Base-by-base conservation (phyloP, 495 filamentous ascomycete species). In the Cetradonia linearis region DNA sequence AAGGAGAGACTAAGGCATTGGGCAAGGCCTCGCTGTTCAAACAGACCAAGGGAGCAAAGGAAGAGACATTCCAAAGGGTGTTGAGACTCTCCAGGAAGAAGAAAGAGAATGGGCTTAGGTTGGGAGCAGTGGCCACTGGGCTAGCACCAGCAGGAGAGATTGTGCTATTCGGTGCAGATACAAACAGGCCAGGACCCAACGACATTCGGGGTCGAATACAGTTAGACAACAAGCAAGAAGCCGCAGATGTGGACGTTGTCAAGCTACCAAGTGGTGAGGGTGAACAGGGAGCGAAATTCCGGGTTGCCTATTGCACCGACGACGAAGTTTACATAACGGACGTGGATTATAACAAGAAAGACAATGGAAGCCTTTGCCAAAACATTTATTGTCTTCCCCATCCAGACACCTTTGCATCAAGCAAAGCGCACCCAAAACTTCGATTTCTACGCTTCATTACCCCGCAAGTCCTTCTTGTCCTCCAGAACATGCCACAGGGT, bases 231-330 rank as follows among this genome's bases (percentile, higher is more conserved):
- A 74, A 74, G 36, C 76, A 84, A 65, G 90, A 96, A 73, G 88
- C 85, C 27, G 85, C 82, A 69, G 93, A 96, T 73, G 65, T 94
- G 50, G 91, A 95, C 69, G 80, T 94, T 36, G 74, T 81, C 25
- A 81, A 83, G 62, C 67, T 76, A n/a, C 70, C 77, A 56, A 66
- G 71, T 54, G 66, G 68, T 5, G 60, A 69, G 16, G 62, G 60
- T 16, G 77, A 75, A 16, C 76, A 75, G 33, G 71, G 76, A 25
- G 79, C 80, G 27, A 78, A 78, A 40, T 91, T 86, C 69, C 76
- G 83, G 34, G 74, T 90, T 54, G 85, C 85, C 5, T 96, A 93
- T 71, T 94, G 88, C 66, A 87, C 88, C 57, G 84, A 86, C 55
- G 75, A 84, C 67, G 83, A 93, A 61, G 78, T 98, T 42, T 87